Evolutionary conservation across 1,139 yeast genomes (phyloP).

Genomic region (Scheffersomyces quercinus): DNA sequence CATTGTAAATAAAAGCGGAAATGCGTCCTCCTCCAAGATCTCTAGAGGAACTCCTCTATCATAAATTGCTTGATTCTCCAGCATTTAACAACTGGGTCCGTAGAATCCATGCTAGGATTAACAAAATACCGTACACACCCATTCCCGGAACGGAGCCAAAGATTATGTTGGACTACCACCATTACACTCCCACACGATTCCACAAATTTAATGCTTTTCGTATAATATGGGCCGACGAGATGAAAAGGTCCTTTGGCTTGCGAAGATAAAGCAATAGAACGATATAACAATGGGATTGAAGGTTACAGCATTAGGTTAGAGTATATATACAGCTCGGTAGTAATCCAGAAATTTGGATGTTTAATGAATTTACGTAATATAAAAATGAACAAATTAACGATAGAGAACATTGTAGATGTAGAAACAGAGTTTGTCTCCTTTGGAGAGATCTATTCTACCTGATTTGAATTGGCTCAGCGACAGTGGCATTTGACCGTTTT

Average conservation of each 20-base stretch:
- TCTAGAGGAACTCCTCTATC: constrained; percentile 51
- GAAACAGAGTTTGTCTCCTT: too few species aligned
- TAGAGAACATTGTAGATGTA: too few species aligned
- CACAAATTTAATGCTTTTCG: constrained; percentile 67
- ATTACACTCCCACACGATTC: constrained; percentile 47
- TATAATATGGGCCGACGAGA: constrained; percentile 63
- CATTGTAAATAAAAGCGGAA: too few species aligned
- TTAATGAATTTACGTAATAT: too few species aligned
- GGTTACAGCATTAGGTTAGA: too few species aligned
- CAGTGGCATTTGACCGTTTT: too few species aligned
- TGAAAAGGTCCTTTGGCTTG: constrained; percentile 54
- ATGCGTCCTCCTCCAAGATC: constrained; percentile 34
- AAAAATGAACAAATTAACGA: too few species aligned
- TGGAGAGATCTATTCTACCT: too few species aligned
- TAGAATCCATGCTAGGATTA: constrained; percentile 61
- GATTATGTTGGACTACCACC: constrained; percentile 12
- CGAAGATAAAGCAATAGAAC: constrained; percentile 18
- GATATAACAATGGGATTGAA: too few species aligned
- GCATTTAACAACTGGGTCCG: constrained; percentile 72
- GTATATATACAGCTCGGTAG: too few species aligned
- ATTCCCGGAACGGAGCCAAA: constrained; percentile 12
- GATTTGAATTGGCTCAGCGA: too few species aligned
- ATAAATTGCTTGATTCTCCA: constrained; percentile 48
- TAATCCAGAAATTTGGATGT: too few species aligned
- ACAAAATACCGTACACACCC: constrained; percentile 51